Evolutionary conservation across 2,329 filamentous ascomycete genomes (phyloP), one percentile per base, ranked within the genome.

Genomic region (Fusarium coffeatum): DNA sequence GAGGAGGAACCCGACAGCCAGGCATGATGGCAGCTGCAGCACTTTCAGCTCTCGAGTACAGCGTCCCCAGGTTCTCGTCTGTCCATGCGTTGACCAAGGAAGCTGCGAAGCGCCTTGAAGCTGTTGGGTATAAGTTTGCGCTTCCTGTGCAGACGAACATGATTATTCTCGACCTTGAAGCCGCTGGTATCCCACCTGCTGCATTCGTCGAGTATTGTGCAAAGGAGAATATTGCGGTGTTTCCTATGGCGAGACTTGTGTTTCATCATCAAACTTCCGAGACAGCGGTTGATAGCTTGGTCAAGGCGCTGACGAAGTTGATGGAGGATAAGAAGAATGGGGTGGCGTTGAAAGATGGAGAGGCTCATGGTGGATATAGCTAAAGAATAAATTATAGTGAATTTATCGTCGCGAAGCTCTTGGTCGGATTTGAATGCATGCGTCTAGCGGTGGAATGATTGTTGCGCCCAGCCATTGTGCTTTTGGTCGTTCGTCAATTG

Each of bases 11-110:
- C 37, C 82, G 92, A 13, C 91, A 93, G 77, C 86, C 90, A 0
- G 92, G 92, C 20, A 84, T 94, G 10, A 83, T 94, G 34, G 87
- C 90, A 5, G 89, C 90, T 1, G 88, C 92, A 1, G 92, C 91
- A 8, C 81, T 88, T 6, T 87, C 91, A 8, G 90, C 90, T 0
- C 83, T 94, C 3, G 59, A 73, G 16, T 69, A 74, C 40, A 69
- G 63, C 37, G 22, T 74, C 30, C 74, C 74, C 10, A 58, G 64
- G 13, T 66, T 75, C 7, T 23, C 64, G 6, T 53, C 55, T 15
- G 74, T 76, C 6, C 74, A 76, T 37, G 43, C 34, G 8, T 45
- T 72, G 59, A 59, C 73, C 0, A 76, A 60, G 59, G 28, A 42
- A 16, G 65, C 74, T 8, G 73, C 66, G 2, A 30, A 22, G 5